Conservation (phyloP, 2,329 filamentous ascomycete species). For the Xylariaceae sp. region DNA sequence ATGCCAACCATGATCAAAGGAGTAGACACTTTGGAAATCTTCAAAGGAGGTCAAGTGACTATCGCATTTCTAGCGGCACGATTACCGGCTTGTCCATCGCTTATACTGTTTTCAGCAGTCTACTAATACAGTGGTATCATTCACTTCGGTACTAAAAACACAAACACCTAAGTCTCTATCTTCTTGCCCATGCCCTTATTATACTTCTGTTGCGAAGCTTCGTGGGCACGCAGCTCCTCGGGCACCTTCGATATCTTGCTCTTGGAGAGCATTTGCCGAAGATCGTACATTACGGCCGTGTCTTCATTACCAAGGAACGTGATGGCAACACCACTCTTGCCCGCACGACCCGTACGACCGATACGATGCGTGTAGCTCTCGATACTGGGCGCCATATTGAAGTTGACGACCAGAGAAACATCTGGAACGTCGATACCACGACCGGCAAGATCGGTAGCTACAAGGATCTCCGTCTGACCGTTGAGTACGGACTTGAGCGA, state of each 20-base stretch:
- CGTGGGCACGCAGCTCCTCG: slow-evolving; percentile 84
- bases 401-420: slow-evolving; percentile 92
- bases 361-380: slow-evolving; percentile 96
- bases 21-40: no score
- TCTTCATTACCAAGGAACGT: slow-evolving; percentile 94
- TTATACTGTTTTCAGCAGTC: no score
- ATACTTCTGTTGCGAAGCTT: slow-evolving; percentile 83
- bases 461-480: slow-evolving; percentile 79
- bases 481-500: slow-evolving; percentile 80
- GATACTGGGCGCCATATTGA: slow-evolving; percentile 94
- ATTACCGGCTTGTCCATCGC: no score
- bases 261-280: slow-evolving; percentile 94
- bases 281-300: slow-evolving; percentile 83
- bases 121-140: no score
- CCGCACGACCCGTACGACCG: slow-evolving; percentile 93
- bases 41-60: no score
- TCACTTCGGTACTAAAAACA: no score
- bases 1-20: no score
- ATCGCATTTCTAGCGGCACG: no score
- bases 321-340: slow-evolving; percentile 92
- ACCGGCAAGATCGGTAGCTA: slow-evolving; percentile 92
- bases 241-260: slow-evolving; percentile 83
- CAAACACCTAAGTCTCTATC: slow-evolving; percentile 15
- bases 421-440: slow-evolving; percentile 97
- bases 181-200: slow-evolving; percentile 34